Evolutionary conservation across 2,329 filamentous ascomycete species (phyloP), one percentile per base, ranked within the genome.

Genomic region (Aspergillus brasiliensis): DNA sequence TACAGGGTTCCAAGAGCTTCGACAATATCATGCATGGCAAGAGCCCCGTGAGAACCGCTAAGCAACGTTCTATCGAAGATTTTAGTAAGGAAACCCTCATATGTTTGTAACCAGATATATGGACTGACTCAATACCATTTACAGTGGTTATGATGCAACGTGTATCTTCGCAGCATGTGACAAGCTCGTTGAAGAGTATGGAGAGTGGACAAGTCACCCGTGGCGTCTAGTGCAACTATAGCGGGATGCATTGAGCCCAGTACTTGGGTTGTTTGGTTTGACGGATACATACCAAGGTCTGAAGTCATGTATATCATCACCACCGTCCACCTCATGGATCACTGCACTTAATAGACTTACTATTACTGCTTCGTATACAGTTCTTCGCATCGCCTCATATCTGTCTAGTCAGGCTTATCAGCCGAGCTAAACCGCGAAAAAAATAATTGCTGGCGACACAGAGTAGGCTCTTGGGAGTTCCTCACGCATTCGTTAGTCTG

Each of bases 1-100:
- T 96, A 73, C 88, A 94, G 77, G 90, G 90, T 76, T 92, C 88
- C 71, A 79, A 85, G 63, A 88, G 89, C 64, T 96, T 96, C 77
- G 91, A 96, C 80, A 94, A 95, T 82, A 83, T 96, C 65, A 95
- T 96, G 90, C 91, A 96, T 81, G 91, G 91, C 75, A 93, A 93
- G 83, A 90, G 88, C 64, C 86, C 87, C 67, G 92, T 92, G 27
- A 59, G 84, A 78, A 89, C 87, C 80, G 84, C 88, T 79, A 57
- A 93, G 91, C 91, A 94, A 81, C 85, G 91, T 70, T 91, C 88
- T 48, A 84, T 94, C 65, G 92, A 96, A 83, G 91, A 96, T 81
- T 96, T 96, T 73, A 88, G 89, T 92, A 87, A 85, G 88, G 84
- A 67, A 63, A 61, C 37, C 25, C 59, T 49, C 7, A n/a, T 19